A percentile compares a stretch with the other conserved stretches of the same genome.
Conservation (phyloP, 495 filamentous ascomycete species). For the Penicillium arizonense region DNA sequence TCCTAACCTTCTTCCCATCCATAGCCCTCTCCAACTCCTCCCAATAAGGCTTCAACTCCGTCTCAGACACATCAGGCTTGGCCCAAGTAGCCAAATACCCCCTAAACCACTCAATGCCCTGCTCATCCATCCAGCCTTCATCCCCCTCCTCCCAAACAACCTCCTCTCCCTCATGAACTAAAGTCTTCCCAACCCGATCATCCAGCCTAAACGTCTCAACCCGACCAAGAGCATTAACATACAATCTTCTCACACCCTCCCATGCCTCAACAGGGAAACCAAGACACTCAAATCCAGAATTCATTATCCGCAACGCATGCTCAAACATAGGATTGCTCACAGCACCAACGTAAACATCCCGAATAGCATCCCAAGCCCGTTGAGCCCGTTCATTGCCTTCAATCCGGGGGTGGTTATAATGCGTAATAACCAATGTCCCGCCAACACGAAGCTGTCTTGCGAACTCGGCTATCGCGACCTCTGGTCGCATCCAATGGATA, state of each 20-base stretch:
- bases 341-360: background rate
- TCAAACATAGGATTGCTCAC: conserved; percentile 2
- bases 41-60: background rate
- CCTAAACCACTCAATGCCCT: conserved; percentile 3
- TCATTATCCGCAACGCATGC: conserved; percentile 1
- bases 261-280: background rate
- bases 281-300: background rate
- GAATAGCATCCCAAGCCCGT: background rate
- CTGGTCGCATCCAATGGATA: conserved; percentile 4
- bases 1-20: conserved; percentile 5
- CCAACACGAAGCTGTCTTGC: background rate
- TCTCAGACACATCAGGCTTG: background rate
- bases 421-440: conserved; percentile 1
- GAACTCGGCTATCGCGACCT: conserved; percentile 1
- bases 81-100: conserved; percentile 4
- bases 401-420: conserved; percentile 4
- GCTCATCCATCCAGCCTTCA: conserved; percentile 4
- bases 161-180: background rate
- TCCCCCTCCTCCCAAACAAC: conserved; percentile 2
- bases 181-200: background rate
- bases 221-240: conserved; percentile 2
- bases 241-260: background rate
- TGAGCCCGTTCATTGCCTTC: conserved; percentile 3
- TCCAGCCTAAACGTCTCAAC: conserved; percentile 1
- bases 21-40: conserved; percentile 4